Evolutionary conservation across 2,329 filamentous ascomycete genomes (phyloP).

Genomic region (Stachybotrys chartarum): DNA sequence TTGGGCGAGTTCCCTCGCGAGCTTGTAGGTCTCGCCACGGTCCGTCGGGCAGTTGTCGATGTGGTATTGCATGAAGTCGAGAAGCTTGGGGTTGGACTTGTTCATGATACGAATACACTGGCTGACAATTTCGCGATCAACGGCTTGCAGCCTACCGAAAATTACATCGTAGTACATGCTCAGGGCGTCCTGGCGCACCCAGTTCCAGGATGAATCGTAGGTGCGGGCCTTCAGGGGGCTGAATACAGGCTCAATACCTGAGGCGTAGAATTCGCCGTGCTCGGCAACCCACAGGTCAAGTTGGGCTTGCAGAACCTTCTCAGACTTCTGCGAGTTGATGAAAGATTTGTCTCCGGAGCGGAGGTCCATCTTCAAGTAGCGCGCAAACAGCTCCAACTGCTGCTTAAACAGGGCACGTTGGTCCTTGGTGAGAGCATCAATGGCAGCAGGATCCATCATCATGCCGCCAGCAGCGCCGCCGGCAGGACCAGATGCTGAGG

Average conservation of each 20-base stretch:
- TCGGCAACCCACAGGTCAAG: slow-evolving; percentile 92
- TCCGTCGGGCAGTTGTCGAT: slow-evolving; percentile 98
- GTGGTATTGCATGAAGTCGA: slow-evolving; percentile 99
- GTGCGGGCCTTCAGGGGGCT: slow-evolving; percentile 88
- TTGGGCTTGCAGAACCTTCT: slow-evolving; percentile 83
- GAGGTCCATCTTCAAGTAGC: slow-evolving; percentile 95
- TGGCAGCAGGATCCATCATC: slow-evolving; percentile 99
- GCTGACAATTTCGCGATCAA: slow-evolving; percentile 97
- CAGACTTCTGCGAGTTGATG: slow-evolving; percentile 75
- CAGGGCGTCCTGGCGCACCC: slow-evolving; percentile 93
- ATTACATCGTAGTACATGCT: slow-evolving; percentile 99
- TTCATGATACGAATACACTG: slow-evolving; percentile 99
- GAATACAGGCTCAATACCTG: slow-evolving; percentile 91
- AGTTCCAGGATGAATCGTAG: slow-evolving; percentile 99
- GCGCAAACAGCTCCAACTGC: slow-evolving; percentile 87
- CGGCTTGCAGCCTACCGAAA: slow-evolving; percentile 84
- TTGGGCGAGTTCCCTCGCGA: slow-evolving; percentile 90
- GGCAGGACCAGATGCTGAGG: slow-evolving; percentile 65
- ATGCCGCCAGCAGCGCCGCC: slow-evolving; percentile 72
- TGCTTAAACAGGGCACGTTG: slow-evolving; percentile 96
- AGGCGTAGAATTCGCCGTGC: slow-evolving; percentile 93
- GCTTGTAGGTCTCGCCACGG: slow-evolving; percentile 91
- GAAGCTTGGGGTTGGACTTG: slow-evolving; percentile 86
- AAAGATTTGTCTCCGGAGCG: slow-evolving; percentile 94
- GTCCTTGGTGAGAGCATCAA: slow-evolving; percentile 95